Evolutionary conservation across 2,329 filamentous ascomycete genomes (phyloP).

Genomic region (Colletotrichum godetiae): DNA sequence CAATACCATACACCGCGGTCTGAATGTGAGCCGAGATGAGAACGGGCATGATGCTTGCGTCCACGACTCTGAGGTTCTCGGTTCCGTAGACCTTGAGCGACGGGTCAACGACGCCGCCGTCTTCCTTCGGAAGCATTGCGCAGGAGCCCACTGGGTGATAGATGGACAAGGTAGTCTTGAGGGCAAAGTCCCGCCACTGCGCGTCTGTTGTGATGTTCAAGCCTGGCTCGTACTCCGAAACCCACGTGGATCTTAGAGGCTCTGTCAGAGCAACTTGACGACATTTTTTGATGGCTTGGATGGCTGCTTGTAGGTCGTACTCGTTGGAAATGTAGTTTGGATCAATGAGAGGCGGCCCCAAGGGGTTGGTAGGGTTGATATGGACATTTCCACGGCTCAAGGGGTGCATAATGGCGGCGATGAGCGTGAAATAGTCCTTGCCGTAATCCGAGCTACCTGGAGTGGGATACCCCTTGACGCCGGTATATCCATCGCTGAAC

Average conservation of each 20-base stretch:
- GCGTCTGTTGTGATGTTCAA: slow-evolving; percentile 35
- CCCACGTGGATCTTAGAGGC: slow-evolving; percentile 44
- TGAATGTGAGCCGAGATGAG: slow-evolving; percentile 60
- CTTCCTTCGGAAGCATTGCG: slow-evolving; percentile 56
- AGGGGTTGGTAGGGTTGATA: slow-evolving; percentile 46
- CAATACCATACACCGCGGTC: slow-evolving; percentile 63
- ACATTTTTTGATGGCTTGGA: slow-evolving; percentile 44
- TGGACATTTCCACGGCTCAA: slow-evolving; percentile 46
- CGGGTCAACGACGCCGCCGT: slow-evolving; percentile 58
- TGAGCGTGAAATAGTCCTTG: slow-evolving; percentile 42
- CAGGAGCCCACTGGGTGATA: slow-evolving; percentile 58
- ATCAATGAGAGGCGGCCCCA: slow-evolving; percentile 45
- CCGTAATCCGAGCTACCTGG: slow-evolving; percentile 42
- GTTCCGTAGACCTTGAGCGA: slow-evolving; percentile 59
- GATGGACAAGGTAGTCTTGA: slow-evolving; percentile 35
- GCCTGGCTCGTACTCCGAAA: slow-evolving; percentile 47
- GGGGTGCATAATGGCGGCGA: slow-evolving; percentile 44
- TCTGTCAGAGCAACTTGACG: slow-evolving; percentile 44
- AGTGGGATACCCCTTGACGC: slow-evolving; percentile 48
- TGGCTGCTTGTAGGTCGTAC: slow-evolving; percentile 41
- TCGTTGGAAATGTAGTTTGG: slow-evolving; percentile 42
- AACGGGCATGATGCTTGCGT: slow-evolving; percentile 61
- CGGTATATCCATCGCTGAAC: slow-evolving; percentile 57
- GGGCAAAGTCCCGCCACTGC: slow-evolving; percentile 35
- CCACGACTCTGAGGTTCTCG: slow-evolving; percentile 58